Evolutionary conservation across 768 basidiomycete genomes (phyloP).

Genomic region (Tulasnella sp.): DNA sequence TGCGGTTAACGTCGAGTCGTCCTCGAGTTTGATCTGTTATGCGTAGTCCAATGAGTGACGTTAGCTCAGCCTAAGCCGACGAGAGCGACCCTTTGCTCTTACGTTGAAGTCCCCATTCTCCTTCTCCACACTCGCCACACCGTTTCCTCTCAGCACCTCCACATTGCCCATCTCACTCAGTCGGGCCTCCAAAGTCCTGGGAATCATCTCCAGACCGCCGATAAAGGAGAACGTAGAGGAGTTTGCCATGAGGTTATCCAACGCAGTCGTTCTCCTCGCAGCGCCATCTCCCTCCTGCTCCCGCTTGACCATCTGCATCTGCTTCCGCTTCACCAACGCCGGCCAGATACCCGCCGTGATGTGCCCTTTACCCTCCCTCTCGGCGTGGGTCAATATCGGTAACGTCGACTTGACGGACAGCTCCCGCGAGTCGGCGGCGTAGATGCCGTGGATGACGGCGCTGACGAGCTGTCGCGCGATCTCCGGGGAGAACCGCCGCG

Average conservation of each 20-base stretch:
- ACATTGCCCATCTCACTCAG: conserved; percentile 46
- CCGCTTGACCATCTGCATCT: conserved; percentile 28
- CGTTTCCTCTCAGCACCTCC: conserved; percentile 36
- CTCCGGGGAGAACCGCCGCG: conserved; percentile 55
- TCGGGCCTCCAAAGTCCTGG: conserved; percentile 39
- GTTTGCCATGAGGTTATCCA: conserved; percentile 38
- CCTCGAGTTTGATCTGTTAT: not conserved
- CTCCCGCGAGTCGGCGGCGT: conserved; percentile 69
- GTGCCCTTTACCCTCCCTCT: conserved; percentile 55
- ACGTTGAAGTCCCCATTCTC: not conserved
- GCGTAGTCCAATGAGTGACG: too few species aligned
- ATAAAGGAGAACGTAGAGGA: conserved; percentile 71
- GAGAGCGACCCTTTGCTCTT: not conserved
- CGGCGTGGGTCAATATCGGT: conserved; percentile 58
- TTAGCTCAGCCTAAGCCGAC: not conserved
- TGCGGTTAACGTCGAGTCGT: conserved; percentile 11
- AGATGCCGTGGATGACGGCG: conserved; percentile 85
- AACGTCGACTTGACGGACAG: conserved; percentile 72
- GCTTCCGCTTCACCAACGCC: conserved; percentile 10
- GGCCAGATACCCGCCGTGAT: conserved; percentile 30
- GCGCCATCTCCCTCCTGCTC: not conserved
- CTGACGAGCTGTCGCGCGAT: conserved; percentile 68
- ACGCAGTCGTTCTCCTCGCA: conserved; percentile 30
- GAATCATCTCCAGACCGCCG: conserved; percentile 62
- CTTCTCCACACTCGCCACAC: conserved; percentile 19